Conservation (phyloP, 1,284 basidiomycete genomes). For the Apiotrichum sp. region DNA sequence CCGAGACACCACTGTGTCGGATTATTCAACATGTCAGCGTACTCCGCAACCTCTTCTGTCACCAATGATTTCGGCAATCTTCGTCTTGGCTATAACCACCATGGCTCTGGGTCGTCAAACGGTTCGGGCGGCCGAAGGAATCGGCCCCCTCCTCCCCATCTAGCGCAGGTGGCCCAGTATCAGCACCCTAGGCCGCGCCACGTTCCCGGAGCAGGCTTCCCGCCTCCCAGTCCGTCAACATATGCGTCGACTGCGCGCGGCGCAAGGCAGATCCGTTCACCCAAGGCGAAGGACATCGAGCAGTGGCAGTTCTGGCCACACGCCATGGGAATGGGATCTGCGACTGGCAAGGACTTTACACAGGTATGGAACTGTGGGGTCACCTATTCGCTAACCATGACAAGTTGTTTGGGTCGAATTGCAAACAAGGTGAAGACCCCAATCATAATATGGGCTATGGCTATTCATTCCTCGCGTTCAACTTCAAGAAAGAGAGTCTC, state of each 20-base stretch:
- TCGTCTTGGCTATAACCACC: too few species aligned
- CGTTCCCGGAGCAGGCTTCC: too few species aligned
- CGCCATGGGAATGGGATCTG: conserved; percentile 3
- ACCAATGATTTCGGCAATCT: too few species aligned
- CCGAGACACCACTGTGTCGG: too few species aligned
- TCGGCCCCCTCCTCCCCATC: too few species aligned
- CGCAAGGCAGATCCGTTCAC: not conserved
- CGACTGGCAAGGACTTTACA: not conserved
- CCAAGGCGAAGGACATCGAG: not conserved
- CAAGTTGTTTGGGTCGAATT: conserved; percentile 27
- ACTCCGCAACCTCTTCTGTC: too few species aligned
- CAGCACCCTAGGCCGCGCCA: too few species aligned
- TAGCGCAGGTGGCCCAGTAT: too few species aligned
- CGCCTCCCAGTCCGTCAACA: not conserved
- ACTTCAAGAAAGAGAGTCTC: conserved; percentile 30
- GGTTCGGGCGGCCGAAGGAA: too few species aligned
- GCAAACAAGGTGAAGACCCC: conserved; percentile 15
- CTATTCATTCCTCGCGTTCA: conserved; percentile 34
- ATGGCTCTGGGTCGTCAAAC: too few species aligned
- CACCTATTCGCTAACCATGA: too few species aligned
- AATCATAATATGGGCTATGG: not conserved
- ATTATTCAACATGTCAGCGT: too few species aligned
- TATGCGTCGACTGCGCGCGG: not conserved
- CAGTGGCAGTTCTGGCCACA: conserved; percentile 3
- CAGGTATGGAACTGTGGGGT: not conserved